These are phyloP conservation scores for Carpinus viminea DNA, from an alignment of 306 rosid species.

Conservation along the genomic window DNA sequence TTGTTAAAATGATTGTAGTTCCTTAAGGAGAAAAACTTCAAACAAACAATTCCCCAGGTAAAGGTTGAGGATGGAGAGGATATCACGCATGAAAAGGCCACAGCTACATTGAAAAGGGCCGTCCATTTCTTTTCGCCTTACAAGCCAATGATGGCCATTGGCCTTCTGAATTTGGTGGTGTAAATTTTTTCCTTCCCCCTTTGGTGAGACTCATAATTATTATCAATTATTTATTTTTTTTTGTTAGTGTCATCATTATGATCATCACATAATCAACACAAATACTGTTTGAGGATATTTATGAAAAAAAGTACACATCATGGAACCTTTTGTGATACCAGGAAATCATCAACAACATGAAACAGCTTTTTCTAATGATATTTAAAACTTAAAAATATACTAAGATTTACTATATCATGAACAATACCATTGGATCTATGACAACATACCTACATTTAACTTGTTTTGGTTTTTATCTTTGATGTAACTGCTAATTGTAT, in stretches of 20 bases:
- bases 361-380: too few relatives aligned
- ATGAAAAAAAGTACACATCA: too few relatives aligned
- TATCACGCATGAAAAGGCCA: slow-evolving; percentile 4
- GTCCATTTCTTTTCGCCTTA: neutral
- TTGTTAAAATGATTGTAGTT: slow-evolving; percentile 4
- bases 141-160: slow-evolving; percentile 27
- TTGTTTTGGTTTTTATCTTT: too few relatives aligned
- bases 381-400: too few relatives aligned
- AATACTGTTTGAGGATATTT: too few relatives aligned
- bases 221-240: neutral
- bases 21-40: slow-evolving; percentile 14
- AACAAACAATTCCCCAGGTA: slow-evolving; percentile 15
- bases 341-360: too few relatives aligned
- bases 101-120: slow-evolving; percentile 5
- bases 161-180: slow-evolving; percentile 23
- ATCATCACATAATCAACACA: neutral
- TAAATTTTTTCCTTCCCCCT: slow-evolving; percentile 7
- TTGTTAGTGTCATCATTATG: neutral
- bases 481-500: neutral
- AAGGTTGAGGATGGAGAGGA: slow-evolving; percentile 11
- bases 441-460: too few relatives aligned
- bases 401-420: too few relatives aligned
- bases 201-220: slow-evolving; percentile 5
- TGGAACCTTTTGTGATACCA: too few relatives aligned
- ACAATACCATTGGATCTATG: too few relatives aligned